Evolutionary conservation across 2,329 filamentous ascomycete species (phyloP).

Genomic region (Hymenoscyphus repandus): DNA sequence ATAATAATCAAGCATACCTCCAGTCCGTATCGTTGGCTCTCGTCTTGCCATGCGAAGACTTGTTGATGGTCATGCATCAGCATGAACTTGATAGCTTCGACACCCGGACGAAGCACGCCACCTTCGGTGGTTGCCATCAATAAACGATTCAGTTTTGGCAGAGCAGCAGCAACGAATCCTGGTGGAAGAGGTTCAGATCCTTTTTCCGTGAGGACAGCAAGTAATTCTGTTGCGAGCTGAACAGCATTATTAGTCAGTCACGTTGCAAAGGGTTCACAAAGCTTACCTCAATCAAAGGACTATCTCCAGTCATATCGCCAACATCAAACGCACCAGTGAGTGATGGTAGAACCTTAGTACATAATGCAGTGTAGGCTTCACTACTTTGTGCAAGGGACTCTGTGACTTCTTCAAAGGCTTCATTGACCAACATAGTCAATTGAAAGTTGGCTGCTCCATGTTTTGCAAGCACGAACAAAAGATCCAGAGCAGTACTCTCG

Average conservation of each 20-base stretch:
- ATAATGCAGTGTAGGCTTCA: conserved; percentile 71
- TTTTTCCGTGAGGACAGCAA: conserved; percentile 75
- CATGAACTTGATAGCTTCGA: conserved; percentile 82
- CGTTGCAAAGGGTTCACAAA: background rate
- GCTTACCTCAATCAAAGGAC: conserved; percentile 70
- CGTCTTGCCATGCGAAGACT: conserved; percentile 80
- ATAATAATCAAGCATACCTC: conserved; percentile 89
- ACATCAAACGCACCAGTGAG: conserved; percentile 87
- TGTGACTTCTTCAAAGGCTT: conserved; percentile 88
- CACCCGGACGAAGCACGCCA: conserved; percentile 81
- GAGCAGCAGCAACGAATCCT: conserved; percentile 76
- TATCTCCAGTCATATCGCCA: conserved; percentile 77
- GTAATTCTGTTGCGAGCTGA: conserved; percentile 74
- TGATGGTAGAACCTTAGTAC: conserved; percentile 79
- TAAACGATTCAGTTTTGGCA: conserved; percentile 81
- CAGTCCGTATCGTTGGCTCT: conserved; percentile 72
- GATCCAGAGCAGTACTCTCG: conserved; percentile 69
- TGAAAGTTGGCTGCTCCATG: conserved; percentile 88
- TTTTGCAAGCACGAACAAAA: conserved; percentile 84
- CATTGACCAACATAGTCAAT: conserved; percentile 78
- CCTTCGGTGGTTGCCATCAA: conserved; percentile 81
- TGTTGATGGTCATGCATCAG: conserved; percentile 86
- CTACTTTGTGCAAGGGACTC: conserved; percentile 59
- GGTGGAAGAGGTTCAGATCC: conserved; percentile 79
- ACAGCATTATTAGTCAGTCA: conserved; percentile 20